Evolutionary conservation across 2,329 filamentous ascomycete genomes (phyloP).

Genomic region (Nothophoma quercina): DNA sequence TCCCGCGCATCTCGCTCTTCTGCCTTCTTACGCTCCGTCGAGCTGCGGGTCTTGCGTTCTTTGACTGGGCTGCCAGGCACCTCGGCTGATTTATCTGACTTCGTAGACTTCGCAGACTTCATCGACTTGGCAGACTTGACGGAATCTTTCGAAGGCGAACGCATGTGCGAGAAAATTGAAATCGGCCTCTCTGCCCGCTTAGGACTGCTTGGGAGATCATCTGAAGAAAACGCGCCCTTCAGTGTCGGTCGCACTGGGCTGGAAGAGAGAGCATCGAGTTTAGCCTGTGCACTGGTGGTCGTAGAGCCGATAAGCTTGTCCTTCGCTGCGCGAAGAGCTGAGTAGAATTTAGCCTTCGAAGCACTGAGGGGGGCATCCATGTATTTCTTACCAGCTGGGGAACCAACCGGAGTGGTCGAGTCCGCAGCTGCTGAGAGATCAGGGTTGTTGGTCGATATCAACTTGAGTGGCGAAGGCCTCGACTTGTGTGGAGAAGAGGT

Average conservation of each 20-base stretch:
- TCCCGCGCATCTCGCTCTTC: conserved; percentile 67
- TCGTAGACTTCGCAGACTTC: conserved; percentile 38
- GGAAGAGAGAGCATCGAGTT: conserved; percentile 60
- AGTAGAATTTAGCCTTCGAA: conserved; percentile 91
- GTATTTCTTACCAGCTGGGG: conserved; percentile 60
- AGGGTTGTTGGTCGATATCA: conserved; percentile 55
- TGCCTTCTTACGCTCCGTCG: conserved; percentile 66
- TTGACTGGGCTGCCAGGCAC: conserved; percentile 43
- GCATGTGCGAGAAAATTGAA: conserved; percentile 45
- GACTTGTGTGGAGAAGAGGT: conserved; percentile 47
- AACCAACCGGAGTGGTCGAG: conserved; percentile 66
- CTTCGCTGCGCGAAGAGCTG: conserved; percentile 86
- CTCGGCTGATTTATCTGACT: conserved; percentile 35
- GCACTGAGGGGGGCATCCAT: conserved; percentile 85
- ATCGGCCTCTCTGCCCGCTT: conserved; percentile 41
- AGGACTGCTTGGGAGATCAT: conserved; percentile 46
- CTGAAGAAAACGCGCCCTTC: conserved; percentile 36
- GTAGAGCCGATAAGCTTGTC: conserved; percentile 82
- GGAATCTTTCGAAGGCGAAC: conserved; percentile 47
- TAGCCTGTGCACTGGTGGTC: conserved; percentile 64
- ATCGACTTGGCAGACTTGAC: conserved; percentile 39
- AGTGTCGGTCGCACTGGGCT: conserved; percentile 39
- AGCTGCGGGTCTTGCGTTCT: conserved; percentile 63
- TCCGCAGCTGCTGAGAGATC: conserved; percentile 48
- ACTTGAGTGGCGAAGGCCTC: conserved; percentile 52